Evolutionary conservation across 352 stramenopile genomes (phyloP), one percentile per base, ranked within the genome.

Genomic region (Phytophthora hibernalis): DNA sequence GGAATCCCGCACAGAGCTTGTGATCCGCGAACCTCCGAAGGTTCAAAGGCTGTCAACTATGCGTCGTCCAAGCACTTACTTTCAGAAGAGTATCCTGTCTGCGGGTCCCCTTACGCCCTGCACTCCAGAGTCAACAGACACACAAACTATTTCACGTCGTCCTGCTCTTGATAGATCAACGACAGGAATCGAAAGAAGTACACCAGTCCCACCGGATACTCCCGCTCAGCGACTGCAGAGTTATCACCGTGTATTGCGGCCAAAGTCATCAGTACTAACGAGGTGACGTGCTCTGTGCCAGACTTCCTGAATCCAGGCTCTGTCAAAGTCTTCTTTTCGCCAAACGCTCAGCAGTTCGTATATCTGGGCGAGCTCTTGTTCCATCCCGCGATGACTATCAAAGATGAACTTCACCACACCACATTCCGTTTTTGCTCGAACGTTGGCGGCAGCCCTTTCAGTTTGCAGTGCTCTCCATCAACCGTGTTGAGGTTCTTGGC

Each of bases 341-440:
- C 83, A 28, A 93, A 93, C 20, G 74, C 84, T 2, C 84, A 93
- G 68, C 82, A 93, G 59, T 93, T 93, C 18, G 64, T 91, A 11
- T 85, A 64, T 38, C 65, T 93, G 1, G 84, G 84, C 0, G 77
- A 83, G 16, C 28, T 93, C 1, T 53, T 79, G 18, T 75, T 91
- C 22, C 84, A 93, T 51, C 71, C 80, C 0, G 65, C 82, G 1
- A 68, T 91, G 13, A 59, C 60, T 7, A 82, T 93, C 33, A 71
- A 87, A 61, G 74, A 90, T n/a, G 59, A 74, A 9, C 64, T 70
- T 20, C 54, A 75, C 22, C 54, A 55, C 13, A 33, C 55, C 7
- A 67, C 61, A 43, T 80, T 79, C 22, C 77, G 74, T 16, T 93
- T 85, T 54, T 91, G 80, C 55, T 87, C 84, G 15, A 90, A 82